Conservation (phyloP, 176 grass and related monocot genomes). For the Alopecurus myosuroides region DNA sequence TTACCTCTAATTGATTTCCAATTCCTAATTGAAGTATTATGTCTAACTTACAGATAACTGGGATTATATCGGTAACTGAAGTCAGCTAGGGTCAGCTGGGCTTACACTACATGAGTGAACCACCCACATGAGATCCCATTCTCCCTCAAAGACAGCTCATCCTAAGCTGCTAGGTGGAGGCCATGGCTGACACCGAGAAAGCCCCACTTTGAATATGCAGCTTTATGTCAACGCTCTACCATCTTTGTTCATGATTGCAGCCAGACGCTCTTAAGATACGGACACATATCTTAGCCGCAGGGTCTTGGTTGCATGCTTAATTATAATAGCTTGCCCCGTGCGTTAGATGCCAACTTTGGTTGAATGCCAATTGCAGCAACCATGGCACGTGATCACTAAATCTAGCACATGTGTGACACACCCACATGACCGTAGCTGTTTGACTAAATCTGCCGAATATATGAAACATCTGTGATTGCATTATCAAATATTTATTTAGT, state of each 20-base stretch:
- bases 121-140: background rate
- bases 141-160: background rate
- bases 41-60: background rate
- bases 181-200: background rate
- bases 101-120: background rate
- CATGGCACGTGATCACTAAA: background rate
- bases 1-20: background rate
- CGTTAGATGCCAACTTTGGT: background rate
- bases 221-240: background rate
- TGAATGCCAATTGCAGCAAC: background rate
- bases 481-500: background rate
- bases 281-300: background rate
- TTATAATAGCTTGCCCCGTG: background rate
- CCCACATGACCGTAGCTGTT: background rate
- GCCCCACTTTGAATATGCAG: background rate
- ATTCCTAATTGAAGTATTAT: background rate
- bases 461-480: background rate
- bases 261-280: background rate
- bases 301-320: background rate
- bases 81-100: background rate
- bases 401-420: background rate
- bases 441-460: background rate
- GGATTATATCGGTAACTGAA: background rate
- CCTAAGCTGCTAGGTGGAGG: background rate
- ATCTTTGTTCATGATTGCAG: background rate